These are phyloP conservation scores for Miscanthus sacchariflorus DNA, from an alignment of 202 grass and related monocot genomes.

Conservation along the genomic window DNA sequence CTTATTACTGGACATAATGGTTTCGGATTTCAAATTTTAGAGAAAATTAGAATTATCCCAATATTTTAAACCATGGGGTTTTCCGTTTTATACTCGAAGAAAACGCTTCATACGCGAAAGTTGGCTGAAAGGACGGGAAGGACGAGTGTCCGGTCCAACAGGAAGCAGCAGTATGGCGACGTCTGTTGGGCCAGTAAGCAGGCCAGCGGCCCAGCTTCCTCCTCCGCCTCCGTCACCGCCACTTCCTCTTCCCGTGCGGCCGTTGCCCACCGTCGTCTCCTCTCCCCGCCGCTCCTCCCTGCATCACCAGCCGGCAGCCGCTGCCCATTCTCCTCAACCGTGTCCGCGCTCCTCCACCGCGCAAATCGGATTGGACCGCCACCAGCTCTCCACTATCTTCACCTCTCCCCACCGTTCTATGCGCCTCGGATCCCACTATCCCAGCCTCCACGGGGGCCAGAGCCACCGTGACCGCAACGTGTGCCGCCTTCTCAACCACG, in stretches of 20 bases:
- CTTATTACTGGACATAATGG: no score
- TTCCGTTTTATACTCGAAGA: no score
- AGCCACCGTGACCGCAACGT: not conserved
- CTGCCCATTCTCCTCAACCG: not conserved
- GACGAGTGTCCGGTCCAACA: not conserved
- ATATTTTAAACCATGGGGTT: no score
- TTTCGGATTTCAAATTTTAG: no score
- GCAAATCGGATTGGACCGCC: not conserved
- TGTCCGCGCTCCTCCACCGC: not conserved
- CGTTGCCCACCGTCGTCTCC: not conserved
- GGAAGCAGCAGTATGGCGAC: not conserved
- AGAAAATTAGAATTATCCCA: no score
- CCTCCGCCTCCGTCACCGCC: not conserved
- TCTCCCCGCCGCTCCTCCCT: not conserved
- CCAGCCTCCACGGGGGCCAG: not conserved
- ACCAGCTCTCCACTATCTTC: not conserved
- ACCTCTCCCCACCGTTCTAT: not conserved
- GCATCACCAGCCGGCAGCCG: not conserved
- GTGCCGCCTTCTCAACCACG: not conserved
- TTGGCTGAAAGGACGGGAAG: no score
- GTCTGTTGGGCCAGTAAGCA: not conserved
- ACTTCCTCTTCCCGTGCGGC: no score
- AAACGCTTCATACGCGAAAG: no score
- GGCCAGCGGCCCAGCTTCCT: not conserved
- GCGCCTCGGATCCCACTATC: not conserved